Evolutionary conservation across 176 grass and related monocot genomes (phyloP).

Genomic region (Typha latifolia): DNA sequence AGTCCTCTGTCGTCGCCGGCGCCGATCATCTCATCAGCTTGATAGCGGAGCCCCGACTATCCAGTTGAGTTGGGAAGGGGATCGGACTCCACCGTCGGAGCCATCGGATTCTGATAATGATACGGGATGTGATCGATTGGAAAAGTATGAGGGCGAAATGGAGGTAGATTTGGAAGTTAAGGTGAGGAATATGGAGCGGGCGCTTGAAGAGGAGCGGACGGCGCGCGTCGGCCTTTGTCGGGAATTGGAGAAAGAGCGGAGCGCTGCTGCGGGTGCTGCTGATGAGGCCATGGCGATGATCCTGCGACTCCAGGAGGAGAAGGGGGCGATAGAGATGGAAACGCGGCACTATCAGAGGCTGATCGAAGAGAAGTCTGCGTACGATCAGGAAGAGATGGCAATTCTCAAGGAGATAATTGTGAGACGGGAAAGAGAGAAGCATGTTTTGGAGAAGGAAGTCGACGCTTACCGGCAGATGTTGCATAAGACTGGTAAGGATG

Average conservation of each 20-base stretch:
- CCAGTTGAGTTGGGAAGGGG: too few relatives aligned
- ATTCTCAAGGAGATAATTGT: conserved; percentile 77
- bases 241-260: conserved; percentile 87
- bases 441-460: conserved; percentile 54
- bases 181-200: conserved; percentile 21
- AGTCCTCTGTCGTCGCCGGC: neutral
- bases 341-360: conserved; percentile 50
- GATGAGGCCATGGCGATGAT: conserved; percentile 99
- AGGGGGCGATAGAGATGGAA: conserved; percentile 70
- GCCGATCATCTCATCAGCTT: neutral
- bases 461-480: conserved; percentile 55
- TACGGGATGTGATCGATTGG: neutral
- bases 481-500: neutral
- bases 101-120: too few relatives aligned
- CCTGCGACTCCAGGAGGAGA: conserved; percentile 84
- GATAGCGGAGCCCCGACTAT: too few relatives aligned
- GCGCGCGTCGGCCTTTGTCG: conserved; percentile 29
- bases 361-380: conserved; percentile 55
- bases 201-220: conserved; percentile 27
- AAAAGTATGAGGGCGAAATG: neutral
- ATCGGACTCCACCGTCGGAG: too few relatives aligned
- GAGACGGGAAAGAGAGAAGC: conserved; percentile 50
- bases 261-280: conserved; percentile 53
- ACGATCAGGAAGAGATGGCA: conserved; percentile 72
- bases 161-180: neutral